Evolutionary conservation across 2,329 filamentous ascomycete genomes (phyloP).

Genomic region (Xylaria sp.): DNA sequence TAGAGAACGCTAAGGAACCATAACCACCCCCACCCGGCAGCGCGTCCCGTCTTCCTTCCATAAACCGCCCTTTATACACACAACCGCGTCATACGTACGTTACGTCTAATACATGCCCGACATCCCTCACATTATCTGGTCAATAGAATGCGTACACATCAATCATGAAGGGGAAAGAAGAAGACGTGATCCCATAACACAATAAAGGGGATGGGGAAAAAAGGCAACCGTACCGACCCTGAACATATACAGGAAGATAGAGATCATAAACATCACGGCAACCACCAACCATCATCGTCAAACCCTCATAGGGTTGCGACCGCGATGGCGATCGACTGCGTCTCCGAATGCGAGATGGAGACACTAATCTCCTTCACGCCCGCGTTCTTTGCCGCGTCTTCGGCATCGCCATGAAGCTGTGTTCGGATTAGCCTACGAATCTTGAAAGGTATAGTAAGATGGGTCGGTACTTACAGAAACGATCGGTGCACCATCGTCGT

Average conservation of each 20-base stretch:
- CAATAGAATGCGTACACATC: conserved; percentile 22
- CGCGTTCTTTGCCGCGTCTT: conserved; percentile 79
- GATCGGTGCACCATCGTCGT: conserved; percentile 78
- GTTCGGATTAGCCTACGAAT: conserved; percentile 41
- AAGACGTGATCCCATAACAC: conserved; percentile 4
- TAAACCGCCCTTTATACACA: background rate
- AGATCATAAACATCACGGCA: too few relatives aligned
- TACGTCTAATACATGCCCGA: background rate
- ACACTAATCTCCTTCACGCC: conserved; percentile 88
- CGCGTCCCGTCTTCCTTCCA: background rate
- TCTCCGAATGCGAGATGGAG: conserved; percentile 94
- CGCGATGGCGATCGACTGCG: conserved; percentile 91
- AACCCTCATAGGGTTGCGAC: conserved; percentile 71
- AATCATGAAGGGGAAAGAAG: conserved; percentile 11
- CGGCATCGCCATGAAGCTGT: conserved; percentile 84
- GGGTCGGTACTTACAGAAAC: conserved; percentile 70
- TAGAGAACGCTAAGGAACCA: too few relatives aligned
- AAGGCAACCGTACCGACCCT: conserved; percentile 7
- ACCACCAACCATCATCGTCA: background rate
- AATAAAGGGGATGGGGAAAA: too few relatives aligned
- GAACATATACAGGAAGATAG: conserved; percentile 12
- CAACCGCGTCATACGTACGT: background rate
- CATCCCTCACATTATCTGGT: background rate
- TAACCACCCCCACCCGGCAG: background rate
- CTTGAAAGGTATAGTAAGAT: background rate